Evolutionary conservation across 2,329 filamentous ascomycete species (phyloP), one percentile per base, ranked within the genome.

Genomic region (Sporothrix sp.): DNA sequence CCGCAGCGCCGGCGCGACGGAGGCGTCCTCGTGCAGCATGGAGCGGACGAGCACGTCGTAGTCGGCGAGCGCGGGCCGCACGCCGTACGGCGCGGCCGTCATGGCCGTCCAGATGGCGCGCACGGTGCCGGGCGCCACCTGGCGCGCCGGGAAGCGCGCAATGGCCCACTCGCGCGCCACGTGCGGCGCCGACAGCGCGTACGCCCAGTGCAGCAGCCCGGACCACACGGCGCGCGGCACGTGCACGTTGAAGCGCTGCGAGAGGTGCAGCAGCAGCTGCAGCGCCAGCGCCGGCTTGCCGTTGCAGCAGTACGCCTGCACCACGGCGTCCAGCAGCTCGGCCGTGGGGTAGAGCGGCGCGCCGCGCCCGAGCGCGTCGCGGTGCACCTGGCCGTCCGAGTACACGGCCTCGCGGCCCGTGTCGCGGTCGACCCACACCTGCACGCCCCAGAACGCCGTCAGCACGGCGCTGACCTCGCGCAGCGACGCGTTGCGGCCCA

Each of bases 241-340:
- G 1, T 68, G 55, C 21, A 91, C 66, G 1, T 67, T 56, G 63
- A 84, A 86, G 7, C 69, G 68, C 1, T 66, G 66, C 0, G 85
- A 82, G 43, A 90, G 63, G 57, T 77, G 77, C 53, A 84, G 74
- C 11, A 89, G 66, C 1, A 84, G 59, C 36, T 75, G 71, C 23
- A 83, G 60, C 11, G 79, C 84, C 2, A 72, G 68, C 1, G 71
- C 62, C 4, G 88, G 70, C 50, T 82, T 72, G 43, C 76, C 81
- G 63, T 83, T 86, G 54, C 72, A 74, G n/a, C 83, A 77, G 55
- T 83, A 85, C 1, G 73, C 70, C 60, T 87, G 81, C 6, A 83
- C 82, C n/a, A 90, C 67, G 8, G 82, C 75, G 50, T 77, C 70
- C 20, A 91, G 70, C 0, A 90, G 69, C 2, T 69, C 67, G 7